These are phyloP conservation scores for Globisporangium spiculum DNA, from an alignment of 352 stramenopile species.

Conservation along the genomic window DNA sequence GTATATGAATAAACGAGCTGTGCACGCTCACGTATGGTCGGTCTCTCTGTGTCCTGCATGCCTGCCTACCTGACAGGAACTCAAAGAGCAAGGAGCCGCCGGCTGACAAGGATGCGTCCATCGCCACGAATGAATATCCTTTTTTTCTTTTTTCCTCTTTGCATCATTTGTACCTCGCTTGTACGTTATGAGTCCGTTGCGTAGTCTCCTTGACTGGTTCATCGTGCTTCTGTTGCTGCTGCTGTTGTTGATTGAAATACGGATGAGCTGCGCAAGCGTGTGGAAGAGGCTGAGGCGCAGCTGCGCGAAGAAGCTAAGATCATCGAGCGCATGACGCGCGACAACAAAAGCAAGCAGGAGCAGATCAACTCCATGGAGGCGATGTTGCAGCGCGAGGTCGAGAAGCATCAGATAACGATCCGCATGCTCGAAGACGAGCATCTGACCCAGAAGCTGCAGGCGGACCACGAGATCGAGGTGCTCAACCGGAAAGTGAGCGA, in stretches of 20 bases:
- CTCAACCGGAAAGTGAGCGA: constrained; percentile 50
- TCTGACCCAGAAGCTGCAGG: constrained; percentile 50
- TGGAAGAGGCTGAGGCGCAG: constrained; percentile 72
- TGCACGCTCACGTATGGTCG: not conserved
- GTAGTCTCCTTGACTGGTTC: constrained; percentile 23
- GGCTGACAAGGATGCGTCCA: constrained; percentile 38
- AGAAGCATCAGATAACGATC: constrained; percentile 56
- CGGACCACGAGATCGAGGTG: constrained; percentile 61
- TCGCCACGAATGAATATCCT: constrained; percentile 80
- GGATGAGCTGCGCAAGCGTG: constrained; percentile 65
- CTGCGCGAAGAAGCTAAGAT: constrained; percentile 78
- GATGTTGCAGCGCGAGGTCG: constrained; percentile 55
- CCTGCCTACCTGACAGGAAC: not conserved
- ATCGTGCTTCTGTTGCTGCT: not conserved
- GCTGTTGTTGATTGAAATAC: constrained; percentile 17
- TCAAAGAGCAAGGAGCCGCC: constrained; percentile 15
- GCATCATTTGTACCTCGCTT: not conserved
- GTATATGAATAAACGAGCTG: not conserved
- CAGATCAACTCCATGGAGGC: constrained; percentile 68
- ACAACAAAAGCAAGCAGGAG: constrained; percentile 71
- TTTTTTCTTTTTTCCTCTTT: constrained; percentile 6
- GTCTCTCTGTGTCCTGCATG: not conserved
- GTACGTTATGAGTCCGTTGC: not conserved
- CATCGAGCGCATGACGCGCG: constrained; percentile 76
- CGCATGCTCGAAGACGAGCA: constrained; percentile 62